Evolutionary conservation across 2,329 filamentous ascomycete species (phyloP).

Genomic region (Gaeumannomyces tritici): DNA sequence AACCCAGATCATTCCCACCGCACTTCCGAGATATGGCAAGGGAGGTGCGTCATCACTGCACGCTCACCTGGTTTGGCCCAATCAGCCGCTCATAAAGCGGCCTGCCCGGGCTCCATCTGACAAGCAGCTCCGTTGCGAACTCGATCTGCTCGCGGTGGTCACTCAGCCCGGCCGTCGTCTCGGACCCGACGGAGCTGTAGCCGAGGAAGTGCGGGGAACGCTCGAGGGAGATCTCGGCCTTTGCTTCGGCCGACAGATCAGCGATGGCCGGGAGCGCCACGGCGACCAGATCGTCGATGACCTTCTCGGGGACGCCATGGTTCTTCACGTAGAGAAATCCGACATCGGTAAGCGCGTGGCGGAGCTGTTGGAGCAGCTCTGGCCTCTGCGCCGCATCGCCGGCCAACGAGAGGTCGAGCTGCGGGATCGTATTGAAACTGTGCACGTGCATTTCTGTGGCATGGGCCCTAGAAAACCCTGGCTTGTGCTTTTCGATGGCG

Average conservation of each 20-base stretch:
- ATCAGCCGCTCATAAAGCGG: slow-evolving; percentile 31
- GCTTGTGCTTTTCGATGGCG: background rate
- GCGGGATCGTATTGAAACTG: slow-evolving; percentile 31
- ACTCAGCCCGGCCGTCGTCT: slow-evolving; percentile 40
- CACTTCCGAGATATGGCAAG: background rate
- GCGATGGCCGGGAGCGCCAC: slow-evolving; percentile 18
- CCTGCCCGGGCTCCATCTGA: slow-evolving; percentile 19
- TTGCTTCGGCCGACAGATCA: slow-evolving; percentile 30
- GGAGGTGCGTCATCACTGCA: too few species aligned
- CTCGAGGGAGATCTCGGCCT: slow-evolving; percentile 29
- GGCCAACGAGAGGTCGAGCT: slow-evolving; percentile 36
- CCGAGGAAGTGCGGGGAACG: slow-evolving; percentile 53
- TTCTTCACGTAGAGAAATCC: slow-evolving; percentile 45
- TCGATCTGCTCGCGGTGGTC: slow-evolving; percentile 52
- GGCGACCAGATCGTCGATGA: slow-evolving; percentile 22
- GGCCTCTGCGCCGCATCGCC: slow-evolving; percentile 21
- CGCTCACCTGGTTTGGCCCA: slow-evolving; percentile 36
- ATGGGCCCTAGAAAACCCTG: background rate
- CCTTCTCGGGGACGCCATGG: slow-evolving; percentile 30
- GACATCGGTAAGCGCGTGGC: slow-evolving; percentile 35
- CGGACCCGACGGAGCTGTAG: slow-evolving; percentile 44
- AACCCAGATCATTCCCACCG: background rate
- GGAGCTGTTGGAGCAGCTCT: slow-evolving; percentile 29
- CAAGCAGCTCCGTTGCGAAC: slow-evolving; percentile 43
- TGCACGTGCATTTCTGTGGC: background rate